Conservation (phyloP, 257 asterid genomes). For the Ehretia macrophylla region DNA sequence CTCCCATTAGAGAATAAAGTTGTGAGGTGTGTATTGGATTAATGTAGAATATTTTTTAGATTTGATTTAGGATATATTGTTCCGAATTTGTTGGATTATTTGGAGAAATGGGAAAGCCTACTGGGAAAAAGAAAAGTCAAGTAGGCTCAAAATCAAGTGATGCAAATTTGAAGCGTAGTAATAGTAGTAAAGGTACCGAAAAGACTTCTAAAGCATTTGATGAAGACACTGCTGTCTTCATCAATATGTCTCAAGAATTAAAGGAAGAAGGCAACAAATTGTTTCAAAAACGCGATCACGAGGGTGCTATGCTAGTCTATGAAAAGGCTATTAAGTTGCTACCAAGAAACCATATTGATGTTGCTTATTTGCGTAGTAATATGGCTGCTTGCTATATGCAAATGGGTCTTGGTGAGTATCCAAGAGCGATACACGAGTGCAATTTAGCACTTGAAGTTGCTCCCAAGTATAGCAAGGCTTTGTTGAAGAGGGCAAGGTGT, state of each 20-base stretch:
- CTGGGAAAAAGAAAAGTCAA: conserved; percentile 55
- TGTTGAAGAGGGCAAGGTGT: conserved; percentile 79
- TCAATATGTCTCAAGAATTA: conserved; percentile 81
- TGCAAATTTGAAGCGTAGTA: conserved; percentile 30
- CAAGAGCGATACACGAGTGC: conserved; percentile 79
- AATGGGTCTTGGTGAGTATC: conserved; percentile 86
- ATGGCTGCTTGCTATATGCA: conserved; percentile 95
- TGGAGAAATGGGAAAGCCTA: conserved; percentile 76
- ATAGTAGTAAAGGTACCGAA: conserved; percentile 30
- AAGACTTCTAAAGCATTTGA: conserved; percentile 65
- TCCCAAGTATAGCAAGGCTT: conserved; percentile 82
- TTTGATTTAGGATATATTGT: too few species aligned
- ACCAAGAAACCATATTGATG: conserved; percentile 72
- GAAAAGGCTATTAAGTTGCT: conserved; percentile 84
- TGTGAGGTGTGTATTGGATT: neutral
- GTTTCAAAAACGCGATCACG: conserved; percentile 74
- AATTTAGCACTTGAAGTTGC: conserved; percentile 87
- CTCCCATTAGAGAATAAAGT: neutral
- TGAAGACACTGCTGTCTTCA: conserved; percentile 87
- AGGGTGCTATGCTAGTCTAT: conserved; percentile 89
- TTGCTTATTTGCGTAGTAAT: conserved; percentile 66
- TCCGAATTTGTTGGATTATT: neutral
- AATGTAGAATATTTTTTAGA: too few species aligned
- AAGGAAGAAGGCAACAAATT: conserved; percentile 83
- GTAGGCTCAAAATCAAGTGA: conserved; percentile 40